phyloP scores from a whole-genome alignment of 2,329 filamentous ascomycete species.

The Aspergillus sp. region DNA sequence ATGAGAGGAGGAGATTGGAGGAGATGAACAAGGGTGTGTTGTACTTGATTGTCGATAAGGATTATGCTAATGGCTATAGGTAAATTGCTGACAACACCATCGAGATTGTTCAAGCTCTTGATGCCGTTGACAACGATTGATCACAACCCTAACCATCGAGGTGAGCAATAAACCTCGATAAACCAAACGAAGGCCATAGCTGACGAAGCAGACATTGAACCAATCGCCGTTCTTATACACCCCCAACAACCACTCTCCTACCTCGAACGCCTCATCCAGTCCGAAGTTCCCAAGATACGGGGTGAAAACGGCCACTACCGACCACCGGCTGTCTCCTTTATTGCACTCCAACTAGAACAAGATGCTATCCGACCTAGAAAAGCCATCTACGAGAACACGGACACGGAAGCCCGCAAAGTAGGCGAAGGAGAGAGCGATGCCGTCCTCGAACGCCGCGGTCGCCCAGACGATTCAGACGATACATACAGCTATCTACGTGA shows the following conservation, averaged over 20 bases:
- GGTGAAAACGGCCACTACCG: constrained; percentile 58
- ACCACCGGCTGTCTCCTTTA: constrained; percentile 68
- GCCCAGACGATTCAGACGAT: constrained; percentile 52
- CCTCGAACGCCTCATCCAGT: constrained; percentile 79
- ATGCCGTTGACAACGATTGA: constrained; percentile 63
- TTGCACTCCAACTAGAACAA: constrained; percentile 67
- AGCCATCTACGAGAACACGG: constrained; percentile 26
- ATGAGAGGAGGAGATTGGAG: constrained; percentile 30
- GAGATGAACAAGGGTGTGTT: constrained; percentile 56
- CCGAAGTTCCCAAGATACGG: constrained; percentile 67
- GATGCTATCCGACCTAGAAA: constrained; percentile 44
- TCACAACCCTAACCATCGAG: constrained; percentile 52
- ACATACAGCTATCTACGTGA: constrained; percentile 64
- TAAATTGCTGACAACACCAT: constrained; percentile 73
- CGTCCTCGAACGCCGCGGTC: constrained; percentile 36
- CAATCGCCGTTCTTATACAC: constrained; percentile 76
- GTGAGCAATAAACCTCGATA: constrained; percentile 9
- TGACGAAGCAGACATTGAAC: constrained; percentile 56
- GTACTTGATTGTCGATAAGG: neutral
- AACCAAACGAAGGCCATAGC: neutral
- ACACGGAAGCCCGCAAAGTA: constrained; percentile 37
- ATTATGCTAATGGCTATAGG: constrained; percentile 40
- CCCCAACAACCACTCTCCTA: constrained; percentile 89
- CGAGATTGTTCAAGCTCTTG: constrained; percentile 71
- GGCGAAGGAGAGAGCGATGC: constrained; percentile 6